A percentile compares a stretch with the other conserved stretches of the same genome.
Conservation (phyloP, 2,329 filamentous ascomycete species). For the Colletotrichum karsti region DNA sequence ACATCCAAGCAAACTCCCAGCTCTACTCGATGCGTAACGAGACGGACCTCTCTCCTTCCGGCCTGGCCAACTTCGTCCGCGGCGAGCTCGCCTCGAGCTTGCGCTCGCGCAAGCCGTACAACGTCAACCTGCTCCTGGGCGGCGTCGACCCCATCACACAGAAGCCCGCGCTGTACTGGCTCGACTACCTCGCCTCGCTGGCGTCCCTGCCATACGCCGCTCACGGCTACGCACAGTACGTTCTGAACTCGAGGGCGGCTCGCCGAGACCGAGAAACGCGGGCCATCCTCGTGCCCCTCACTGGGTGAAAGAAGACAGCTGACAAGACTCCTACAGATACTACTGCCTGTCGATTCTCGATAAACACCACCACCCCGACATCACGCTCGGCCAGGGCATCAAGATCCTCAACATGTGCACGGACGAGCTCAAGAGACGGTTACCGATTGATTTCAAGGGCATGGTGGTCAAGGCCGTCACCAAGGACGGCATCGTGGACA, state of each 20-base stretch:
- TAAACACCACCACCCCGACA: slow-evolving; percentile 98
- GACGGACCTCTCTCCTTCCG: slow-evolving; percentile 87
- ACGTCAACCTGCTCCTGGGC: slow-evolving; percentile 93
- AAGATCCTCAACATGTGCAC: slow-evolving; percentile 95
- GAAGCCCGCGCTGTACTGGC: slow-evolving; percentile 94
- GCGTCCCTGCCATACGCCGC: slow-evolving; percentile 93
- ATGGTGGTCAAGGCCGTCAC: slow-evolving; percentile 94
- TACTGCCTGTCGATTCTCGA: slow-evolving; percentile 98
- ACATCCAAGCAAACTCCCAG: slow-evolving; percentile 97
- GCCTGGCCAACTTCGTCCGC: slow-evolving; percentile 91
- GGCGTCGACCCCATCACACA: slow-evolving; percentile 92
- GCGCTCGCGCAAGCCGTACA: slow-evolving; percentile 93
- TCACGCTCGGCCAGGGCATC: slow-evolving; percentile 86
- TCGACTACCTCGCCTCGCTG: slow-evolving; percentile 92
- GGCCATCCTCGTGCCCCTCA: too few relatives aligned
- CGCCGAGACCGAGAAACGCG: too few relatives aligned
- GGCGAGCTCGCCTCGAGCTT: slow-evolving; percentile 91
- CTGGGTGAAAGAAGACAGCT: slow-evolving; percentile 28
- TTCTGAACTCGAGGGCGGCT: too few relatives aligned
- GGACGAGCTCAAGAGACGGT: slow-evolving; percentile 93
- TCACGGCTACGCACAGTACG: slow-evolving; percentile 96
- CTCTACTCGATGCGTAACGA: slow-evolving; percentile 99
- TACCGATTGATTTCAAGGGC: slow-evolving; percentile 99
- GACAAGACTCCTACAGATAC: slow-evolving; percentile 67
- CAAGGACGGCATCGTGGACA: slow-evolving; percentile 88